Evolutionary conservation across 495 filamentous ascomycete genomes (phyloP).

Genomic region (Penicillium psychrofluorescens): DNA sequence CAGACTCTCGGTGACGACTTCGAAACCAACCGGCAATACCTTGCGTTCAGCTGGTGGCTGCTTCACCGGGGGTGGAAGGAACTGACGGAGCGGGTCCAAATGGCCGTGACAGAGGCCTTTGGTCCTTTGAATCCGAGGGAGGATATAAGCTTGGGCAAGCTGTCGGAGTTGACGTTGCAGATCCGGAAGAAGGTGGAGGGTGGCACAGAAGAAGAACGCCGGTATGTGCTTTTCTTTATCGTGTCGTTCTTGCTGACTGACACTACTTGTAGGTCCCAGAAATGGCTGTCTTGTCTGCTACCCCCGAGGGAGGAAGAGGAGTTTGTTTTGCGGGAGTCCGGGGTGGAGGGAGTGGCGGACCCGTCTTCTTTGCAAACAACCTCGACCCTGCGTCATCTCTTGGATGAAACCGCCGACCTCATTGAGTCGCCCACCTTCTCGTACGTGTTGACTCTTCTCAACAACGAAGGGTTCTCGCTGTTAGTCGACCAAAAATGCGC

Average conservation of each 20-base stretch:
- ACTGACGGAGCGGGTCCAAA: slow-evolving; percentile 69
- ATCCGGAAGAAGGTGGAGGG: slow-evolving; percentile 83
- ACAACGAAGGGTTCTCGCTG: slow-evolving; percentile 78
- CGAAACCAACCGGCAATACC: slow-evolving; percentile 86
- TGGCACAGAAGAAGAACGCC: slow-evolving; percentile 54
- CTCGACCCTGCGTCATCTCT: slow-evolving; percentile 67
- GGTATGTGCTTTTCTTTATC: slow-evolving; percentile 32
- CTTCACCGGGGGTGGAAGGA: slow-evolving; percentile 84
- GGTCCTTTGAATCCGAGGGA: slow-evolving; percentile 80
- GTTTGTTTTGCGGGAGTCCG: slow-evolving; percentile 75
- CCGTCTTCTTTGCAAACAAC: slow-evolving; percentile 35
- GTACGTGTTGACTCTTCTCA: slow-evolving; percentile 72
- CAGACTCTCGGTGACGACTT: slow-evolving; percentile 84
- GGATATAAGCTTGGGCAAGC: slow-evolving; percentile 67
- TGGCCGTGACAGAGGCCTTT: slow-evolving; percentile 79
- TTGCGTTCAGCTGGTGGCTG: slow-evolving; percentile 98
- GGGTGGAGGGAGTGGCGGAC: slow-evolving; percentile 53
- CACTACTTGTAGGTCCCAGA: slow-evolving; percentile 25
- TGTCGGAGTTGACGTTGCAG: slow-evolving; percentile 70
- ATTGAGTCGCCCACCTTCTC: slow-evolving; percentile 89
- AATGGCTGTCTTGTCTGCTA: slow-evolving; percentile 82
- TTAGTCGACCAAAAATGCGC: slow-evolving; percentile 74
- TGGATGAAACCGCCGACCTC: slow-evolving; percentile 92
- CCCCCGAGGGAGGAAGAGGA: slow-evolving; percentile 71
- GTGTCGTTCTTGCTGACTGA: background rate